Base-by-base conservation (phyloP, 345 rosid genomes). In the Moricandia moricandioides region DNA sequence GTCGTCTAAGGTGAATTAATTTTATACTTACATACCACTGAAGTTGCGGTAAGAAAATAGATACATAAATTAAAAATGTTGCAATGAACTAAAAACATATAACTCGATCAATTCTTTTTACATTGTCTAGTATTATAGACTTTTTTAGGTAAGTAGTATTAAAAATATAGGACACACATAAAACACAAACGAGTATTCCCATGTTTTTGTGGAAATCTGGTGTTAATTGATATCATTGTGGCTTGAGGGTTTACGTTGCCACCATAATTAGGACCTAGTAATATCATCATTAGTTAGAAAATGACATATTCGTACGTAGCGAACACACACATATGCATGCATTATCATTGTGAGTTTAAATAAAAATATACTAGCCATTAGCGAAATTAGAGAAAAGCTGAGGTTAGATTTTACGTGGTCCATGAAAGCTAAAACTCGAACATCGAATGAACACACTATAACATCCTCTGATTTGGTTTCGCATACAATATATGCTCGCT, bases 211-310 rank as follows among this genome's bases (percentile, higher is more conserved):
- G 59, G 31, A 24, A 45, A 70, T 13, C 7, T 55, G 39, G 6
- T 43, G 49, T 63, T 16, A 26, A 21, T 33, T 12, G 64, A 59
- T 33, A 76, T 70, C 75, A 63, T 70, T 70, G 71, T 45, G 61
- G 76, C n/a, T 68, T 51, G 73, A 39, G 70, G 63, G 73, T 68
- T 79, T 72, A 71, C 55, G 71, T 71, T 65, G 76, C 33, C 71
- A 77, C 71, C 67, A 71, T 77, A 64, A 77, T 65, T 65, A 70
- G 67, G 80, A 65, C 76, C 55, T 45, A 57, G 55, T 57, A 31
- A 26, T 64, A 64, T 56, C 72, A 70, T 57, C 72, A 64, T 70
- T 77, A 14, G 39, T 43, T 57, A 33, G n/a, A 54, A 14, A 70
- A 47, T 57, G 62, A 34, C 57, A 47, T 39, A 17, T 56, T 47